A percentile compares a stretch with the other conserved stretches of the same genome.
phyloP scores from a whole-genome alignment of 2,329 filamentous ascomycete genomes.

The Epichloe scottii region DNA sequence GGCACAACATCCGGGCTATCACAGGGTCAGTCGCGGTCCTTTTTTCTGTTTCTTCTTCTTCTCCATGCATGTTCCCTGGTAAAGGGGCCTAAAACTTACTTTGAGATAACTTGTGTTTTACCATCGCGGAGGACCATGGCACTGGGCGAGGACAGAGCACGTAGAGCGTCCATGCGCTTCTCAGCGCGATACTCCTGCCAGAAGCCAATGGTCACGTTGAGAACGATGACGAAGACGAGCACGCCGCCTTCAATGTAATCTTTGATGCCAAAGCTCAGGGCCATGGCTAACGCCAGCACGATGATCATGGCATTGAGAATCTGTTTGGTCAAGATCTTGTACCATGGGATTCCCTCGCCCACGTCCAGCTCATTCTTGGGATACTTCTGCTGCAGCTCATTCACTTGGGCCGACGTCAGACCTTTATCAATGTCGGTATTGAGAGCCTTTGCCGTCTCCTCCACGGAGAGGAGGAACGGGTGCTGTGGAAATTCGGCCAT shows the following conservation, averaged over 20 bases:
- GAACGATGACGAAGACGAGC: conserved; percentile 51
- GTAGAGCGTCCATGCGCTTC: conserved; percentile 53
- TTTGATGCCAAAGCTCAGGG: conserved; percentile 51
- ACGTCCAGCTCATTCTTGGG: conserved; percentile 61
- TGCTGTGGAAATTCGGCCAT: conserved; percentile 36
- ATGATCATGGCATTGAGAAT: conserved; percentile 69
- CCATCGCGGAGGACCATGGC: conserved; percentile 50
- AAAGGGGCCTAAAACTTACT: conserved; percentile 27
- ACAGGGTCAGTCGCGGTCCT: not conserved
- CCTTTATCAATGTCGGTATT: conserved; percentile 55
- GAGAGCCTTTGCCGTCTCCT: conserved; percentile 50
- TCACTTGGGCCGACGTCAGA: conserved; percentile 47
- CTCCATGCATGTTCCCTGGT: not conserved
- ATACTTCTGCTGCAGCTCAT: conserved; percentile 44
- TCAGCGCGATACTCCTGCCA: conserved; percentile 52
- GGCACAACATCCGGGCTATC: conserved; percentile 49
- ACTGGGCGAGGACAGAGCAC: conserved; percentile 49
- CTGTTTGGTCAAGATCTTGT: conserved; percentile 62
- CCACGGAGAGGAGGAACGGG: conserved; percentile 47
- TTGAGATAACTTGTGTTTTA: conserved; percentile 42
- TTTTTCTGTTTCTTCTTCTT: not conserved
- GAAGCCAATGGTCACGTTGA: conserved; percentile 59
- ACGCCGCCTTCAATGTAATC: conserved; percentile 59
- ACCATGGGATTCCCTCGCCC: conserved; percentile 52
- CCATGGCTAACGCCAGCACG: conserved; percentile 66